Conservation (phyloP, 177 flowering plant genomes). For the Vitis hybrid region DNA sequence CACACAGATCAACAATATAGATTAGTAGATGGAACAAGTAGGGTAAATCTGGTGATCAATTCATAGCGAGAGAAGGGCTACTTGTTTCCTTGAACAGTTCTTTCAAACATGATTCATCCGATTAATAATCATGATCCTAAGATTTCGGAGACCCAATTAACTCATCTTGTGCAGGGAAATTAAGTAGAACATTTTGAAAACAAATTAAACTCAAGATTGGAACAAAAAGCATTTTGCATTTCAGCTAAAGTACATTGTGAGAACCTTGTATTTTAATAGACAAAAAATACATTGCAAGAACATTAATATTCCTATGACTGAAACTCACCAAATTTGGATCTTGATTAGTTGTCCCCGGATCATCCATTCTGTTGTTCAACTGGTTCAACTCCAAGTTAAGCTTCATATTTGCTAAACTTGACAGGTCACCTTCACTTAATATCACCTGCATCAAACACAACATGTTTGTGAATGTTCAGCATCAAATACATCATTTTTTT, state of each 20-base stretch:
- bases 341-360: conserved; percentile 14
- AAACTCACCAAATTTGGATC: conserved; percentile 37
- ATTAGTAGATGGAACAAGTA: no score
- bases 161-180: no score
- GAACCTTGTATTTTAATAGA: no score
- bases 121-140: no score
- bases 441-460: conserved; percentile 52
- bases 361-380: conserved; percentile 23
- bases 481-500: no score
- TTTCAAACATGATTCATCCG: no score
- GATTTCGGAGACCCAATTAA: no score
- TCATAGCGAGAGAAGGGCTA: no score
- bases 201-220: not conserved
- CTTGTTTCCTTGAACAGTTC: no score
- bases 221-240: not conserved
- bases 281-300: not conserved
- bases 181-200: not conserved
- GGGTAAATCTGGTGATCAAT: no score
- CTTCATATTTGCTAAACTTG: conserved; percentile 76
- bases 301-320: not conserved
- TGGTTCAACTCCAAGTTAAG: conserved; percentile 73
- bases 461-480: not conserved
- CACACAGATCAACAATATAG: no score
- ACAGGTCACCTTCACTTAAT: conserved; percentile 81
- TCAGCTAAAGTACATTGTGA: not conserved